A percentile compares a stretch with the other conserved stretches of the same genome.
Conservation (phyloP, 1,284 basidiomycete species). For the Blastosporella zonata region DNA sequence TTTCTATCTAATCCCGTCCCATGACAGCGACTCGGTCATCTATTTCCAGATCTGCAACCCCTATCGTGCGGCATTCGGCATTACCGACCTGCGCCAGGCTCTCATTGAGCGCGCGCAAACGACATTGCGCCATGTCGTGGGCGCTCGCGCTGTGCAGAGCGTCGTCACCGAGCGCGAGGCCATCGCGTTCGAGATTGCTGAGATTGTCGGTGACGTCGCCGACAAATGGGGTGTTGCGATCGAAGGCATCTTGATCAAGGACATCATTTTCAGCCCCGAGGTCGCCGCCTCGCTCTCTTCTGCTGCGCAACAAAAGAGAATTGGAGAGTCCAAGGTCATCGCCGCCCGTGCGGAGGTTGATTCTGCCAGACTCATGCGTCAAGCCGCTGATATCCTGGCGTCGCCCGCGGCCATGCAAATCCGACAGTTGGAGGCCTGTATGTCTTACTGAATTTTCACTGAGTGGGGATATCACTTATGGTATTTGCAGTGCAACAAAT, state of each 20-base stretch:
- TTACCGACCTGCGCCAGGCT: constrained; percentile 83
- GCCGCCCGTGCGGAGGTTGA: constrained; percentile 96
- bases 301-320: constrained; percentile 92
- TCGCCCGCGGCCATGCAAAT: constrained; percentile 97
- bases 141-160: constrained; percentile 81
- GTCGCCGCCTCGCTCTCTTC: constrained; percentile 90
- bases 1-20: constrained; percentile 15
- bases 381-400: constrained; percentile 89
- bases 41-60: constrained; percentile 87
- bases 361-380: constrained; percentile 90
- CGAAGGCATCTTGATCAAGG: constrained; percentile 92
- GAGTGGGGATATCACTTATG: constrained; percentile 2
- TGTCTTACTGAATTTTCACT: constrained; percentile 39
- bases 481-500: constrained; percentile 50
- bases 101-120: constrained; percentile 94
- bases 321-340: constrained; percentile 95
- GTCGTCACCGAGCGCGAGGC: constrained; percentile 94
- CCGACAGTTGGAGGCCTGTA: constrained; percentile 87
- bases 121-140: constrained; percentile 92
- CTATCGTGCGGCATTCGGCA: constrained; percentile 91
- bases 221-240: constrained; percentile 95
- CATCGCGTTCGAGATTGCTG: constrained; percentile 93
- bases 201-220: constrained; percentile 86
- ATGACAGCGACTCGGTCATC: constrained; percentile 77
- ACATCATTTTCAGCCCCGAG: constrained; percentile 91